These are phyloP conservation scores for Stachybotrys chartarum DNA, from an alignment of 2,329 filamentous ascomycete genomes.

Conservation along the genomic window DNA sequence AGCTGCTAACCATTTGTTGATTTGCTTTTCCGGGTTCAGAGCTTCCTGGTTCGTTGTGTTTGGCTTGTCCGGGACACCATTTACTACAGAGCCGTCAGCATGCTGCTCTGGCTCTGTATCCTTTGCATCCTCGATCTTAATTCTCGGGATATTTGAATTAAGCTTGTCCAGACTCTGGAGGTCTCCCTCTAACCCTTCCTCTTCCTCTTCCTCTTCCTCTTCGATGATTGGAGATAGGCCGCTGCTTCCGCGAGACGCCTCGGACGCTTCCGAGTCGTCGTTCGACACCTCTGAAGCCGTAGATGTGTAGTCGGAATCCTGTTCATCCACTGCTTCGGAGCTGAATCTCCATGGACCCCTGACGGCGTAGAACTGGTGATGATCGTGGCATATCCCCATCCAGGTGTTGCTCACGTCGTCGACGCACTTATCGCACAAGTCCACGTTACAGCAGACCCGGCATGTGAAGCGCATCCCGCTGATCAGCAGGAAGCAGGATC, in stretches of 20 bases:
- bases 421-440: conserved; percentile 7
- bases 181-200: too few species aligned
- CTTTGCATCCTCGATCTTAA: neutral
- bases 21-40: neutral
- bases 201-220: neutral
- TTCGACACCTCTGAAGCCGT: neutral
- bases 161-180: too few species aligned
- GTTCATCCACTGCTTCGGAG: neutral
- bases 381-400: conserved; percentile 7
- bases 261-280: neutral
- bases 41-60: neutral
- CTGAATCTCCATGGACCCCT: too few species aligned
- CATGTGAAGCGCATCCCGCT: conserved; percentile 3
- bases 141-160: neutral
- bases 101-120: neutral
- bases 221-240: conserved; percentile 5
- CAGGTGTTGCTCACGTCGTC: neutral
- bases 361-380: too few species aligned
- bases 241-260: neutral
- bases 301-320: conserved; percentile 1
- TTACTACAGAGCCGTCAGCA: neutral
- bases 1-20: neutral
- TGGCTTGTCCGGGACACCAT: neutral
- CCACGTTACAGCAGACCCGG: conserved; percentile 4
- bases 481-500: conserved; percentile 6